Conservation (phyloP, 148 eudicot genomes). For the Nyssa sinensis region DNA sequence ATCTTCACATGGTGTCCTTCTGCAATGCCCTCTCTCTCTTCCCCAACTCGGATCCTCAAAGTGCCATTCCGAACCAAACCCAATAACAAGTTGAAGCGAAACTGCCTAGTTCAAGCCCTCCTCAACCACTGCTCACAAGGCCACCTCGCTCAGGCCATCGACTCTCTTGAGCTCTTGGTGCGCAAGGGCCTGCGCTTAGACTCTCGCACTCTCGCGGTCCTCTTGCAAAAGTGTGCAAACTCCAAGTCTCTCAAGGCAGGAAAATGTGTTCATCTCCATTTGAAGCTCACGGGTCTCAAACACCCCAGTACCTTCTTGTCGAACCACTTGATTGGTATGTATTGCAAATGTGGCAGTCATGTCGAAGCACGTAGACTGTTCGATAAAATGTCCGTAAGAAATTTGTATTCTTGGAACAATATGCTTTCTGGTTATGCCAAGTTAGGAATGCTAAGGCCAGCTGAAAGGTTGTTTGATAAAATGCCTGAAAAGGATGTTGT, state of each 20-base stretch:
- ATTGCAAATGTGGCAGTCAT: slow-evolving; percentile 56
- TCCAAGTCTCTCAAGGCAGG: slow-evolving; percentile 54
- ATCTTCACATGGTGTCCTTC: slow-evolving; percentile 45
- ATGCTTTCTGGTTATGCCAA: slow-evolving; percentile 84
- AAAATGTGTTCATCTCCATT: slow-evolving; percentile 72
- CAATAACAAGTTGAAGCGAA: slow-evolving; percentile 5
- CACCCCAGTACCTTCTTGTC: slow-evolving; percentile 52
- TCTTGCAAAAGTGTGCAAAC: slow-evolving; percentile 53
- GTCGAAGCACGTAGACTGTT: slow-evolving; percentile 64
- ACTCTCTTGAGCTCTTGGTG: slow-evolving; percentile 32
- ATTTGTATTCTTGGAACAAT: slow-evolving; percentile 75
- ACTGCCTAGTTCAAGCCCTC: slow-evolving; percentile 47
- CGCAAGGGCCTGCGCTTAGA: slow-evolving; percentile 54
- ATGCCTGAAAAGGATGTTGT: slow-evolving; percentile 69
- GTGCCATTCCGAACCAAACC: slow-evolving; percentile 15
- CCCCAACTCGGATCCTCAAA: slow-evolving; percentile 17
- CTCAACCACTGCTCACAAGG: slow-evolving; percentile 54
- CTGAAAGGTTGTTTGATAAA: slow-evolving; percentile 55
- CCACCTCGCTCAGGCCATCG: slow-evolving; percentile 51
- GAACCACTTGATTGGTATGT: slow-evolving; percentile 65
- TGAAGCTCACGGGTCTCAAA: slow-evolving; percentile 59
- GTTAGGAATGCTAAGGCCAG: slow-evolving; percentile 52
- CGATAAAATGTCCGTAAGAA: slow-evolving; percentile 68
- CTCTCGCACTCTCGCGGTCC: slow-evolving; percentile 38
- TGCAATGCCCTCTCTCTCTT: slow-evolving; percentile 53